A percentile compares a stretch with the other conserved stretches of the same genome.
These are phyloP conservation scores for Neodidymelliopsis sp. DNA, from an alignment of 2,329 filamentous ascomycete species.

Conservation along the genomic window DNA sequence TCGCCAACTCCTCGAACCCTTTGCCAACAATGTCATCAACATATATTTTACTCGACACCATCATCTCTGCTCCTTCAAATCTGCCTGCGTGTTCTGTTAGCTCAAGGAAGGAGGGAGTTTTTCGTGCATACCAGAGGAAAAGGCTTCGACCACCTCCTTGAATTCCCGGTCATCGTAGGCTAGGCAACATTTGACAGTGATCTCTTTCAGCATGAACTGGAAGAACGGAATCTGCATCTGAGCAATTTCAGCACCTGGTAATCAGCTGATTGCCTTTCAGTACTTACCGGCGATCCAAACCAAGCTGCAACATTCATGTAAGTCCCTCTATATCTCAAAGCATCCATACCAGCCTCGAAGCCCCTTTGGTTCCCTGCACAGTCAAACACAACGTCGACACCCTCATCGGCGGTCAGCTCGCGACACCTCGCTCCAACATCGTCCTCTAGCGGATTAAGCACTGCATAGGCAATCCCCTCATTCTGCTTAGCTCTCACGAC, in stretches of 20 bases:
- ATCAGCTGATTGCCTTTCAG: neutral
- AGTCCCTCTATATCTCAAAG: conserved; percentile 34
- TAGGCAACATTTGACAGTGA: conserved; percentile 38
- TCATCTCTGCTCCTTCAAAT: conserved; percentile 41
- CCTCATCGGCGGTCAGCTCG: conserved; percentile 38
- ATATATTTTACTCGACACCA: conserved; percentile 44
- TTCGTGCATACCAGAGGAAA: conserved; percentile 35
- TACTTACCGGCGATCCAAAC: conserved; percentile 39
- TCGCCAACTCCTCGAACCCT: conserved; percentile 43
- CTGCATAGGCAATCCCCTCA: conserved; percentile 31
- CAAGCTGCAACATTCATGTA: conserved; percentile 47
- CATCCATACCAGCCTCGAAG: conserved; percentile 41
- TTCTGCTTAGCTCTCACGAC: conserved; percentile 30
- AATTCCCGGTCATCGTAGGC: conserved; percentile 45
- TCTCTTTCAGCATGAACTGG: conserved; percentile 40
- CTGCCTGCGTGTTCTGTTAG: conserved; percentile 28
- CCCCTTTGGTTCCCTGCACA: conserved; percentile 44
- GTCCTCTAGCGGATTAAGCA: conserved; percentile 36
- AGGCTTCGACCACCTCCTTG: conserved; percentile 42
- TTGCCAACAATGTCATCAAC: conserved; percentile 43
- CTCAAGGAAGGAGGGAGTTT: neutral
- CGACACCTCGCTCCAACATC: conserved; percentile 39
- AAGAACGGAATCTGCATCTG: conserved; percentile 40
- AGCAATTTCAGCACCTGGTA: conserved; percentile 2
- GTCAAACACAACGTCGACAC: conserved; percentile 47